A percentile compares a stretch with the other conserved stretches of the same genome.
Conservation (phyloP, 108 stramenopile species). For the Asterionellopsis glacialis region DNA sequence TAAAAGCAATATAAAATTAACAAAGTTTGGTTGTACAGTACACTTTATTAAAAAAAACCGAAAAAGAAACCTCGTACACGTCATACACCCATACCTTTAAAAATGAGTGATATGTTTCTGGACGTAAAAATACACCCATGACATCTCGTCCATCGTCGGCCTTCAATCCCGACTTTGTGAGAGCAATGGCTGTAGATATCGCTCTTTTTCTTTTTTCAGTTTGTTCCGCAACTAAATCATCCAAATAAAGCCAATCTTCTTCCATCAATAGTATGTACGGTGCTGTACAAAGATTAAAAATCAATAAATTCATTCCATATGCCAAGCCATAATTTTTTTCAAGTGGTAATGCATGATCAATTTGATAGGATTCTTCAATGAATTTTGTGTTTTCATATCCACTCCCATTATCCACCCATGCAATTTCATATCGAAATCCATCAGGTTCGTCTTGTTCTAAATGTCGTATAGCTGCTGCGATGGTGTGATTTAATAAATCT, state of each 20-base stretch:
- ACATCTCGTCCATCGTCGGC: slow-evolving; percentile 28
- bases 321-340: slow-evolving; percentile 35
- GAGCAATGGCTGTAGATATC: slow-evolving; percentile 33
- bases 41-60: too few species aligned
- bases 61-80: too few species aligned
- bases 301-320: slow-evolving; percentile 42
- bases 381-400: slow-evolving; percentile 1
- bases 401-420: slow-evolving; percentile 48
- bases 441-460: slow-evolving; percentile 48
- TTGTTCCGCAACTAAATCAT: slow-evolving; percentile 33
- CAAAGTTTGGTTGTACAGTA: too few species aligned
- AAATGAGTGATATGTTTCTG: slow-evolving; percentile 31
- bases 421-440: slow-evolving; percentile 37
- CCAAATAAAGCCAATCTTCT: slow-evolving; percentile 49
- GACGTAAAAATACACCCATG: slow-evolving; percentile 38
- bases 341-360: slow-evolving; percentile 32
- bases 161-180: slow-evolving; percentile 15
- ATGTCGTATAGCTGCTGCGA: slow-evolving; percentile 42
- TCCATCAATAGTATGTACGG: slow-evolving; percentile 43
- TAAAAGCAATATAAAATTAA: too few species aligned
- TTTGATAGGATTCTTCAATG: slow-evolving; percentile 30
- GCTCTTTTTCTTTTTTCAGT: slow-evolving; percentile 23
- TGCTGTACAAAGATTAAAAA: slow-evolving; percentile 33
- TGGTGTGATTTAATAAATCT: slow-evolving; percentile 38
- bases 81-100: too few species aligned